These are phyloP conservation scores for Lumnitzera racemosa DNA, from an alignment of 345 rosid genomes.

Conservation along the genomic window DNA sequence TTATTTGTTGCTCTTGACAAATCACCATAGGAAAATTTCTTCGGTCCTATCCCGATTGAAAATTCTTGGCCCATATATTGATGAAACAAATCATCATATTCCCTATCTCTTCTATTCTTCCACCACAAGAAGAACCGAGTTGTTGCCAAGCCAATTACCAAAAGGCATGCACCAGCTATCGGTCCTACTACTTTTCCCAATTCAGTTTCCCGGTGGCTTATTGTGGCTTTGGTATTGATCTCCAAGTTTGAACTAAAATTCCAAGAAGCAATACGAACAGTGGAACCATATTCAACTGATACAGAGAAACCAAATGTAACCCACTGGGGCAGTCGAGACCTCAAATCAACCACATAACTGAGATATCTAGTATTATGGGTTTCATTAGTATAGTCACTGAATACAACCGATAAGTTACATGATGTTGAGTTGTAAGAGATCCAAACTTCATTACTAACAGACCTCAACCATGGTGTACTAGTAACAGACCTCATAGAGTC, in stretches of 20 bases:
- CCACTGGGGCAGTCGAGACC: conserved; percentile 1
- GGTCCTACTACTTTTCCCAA: conserved; percentile 1
- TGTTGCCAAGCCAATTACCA: background rate
- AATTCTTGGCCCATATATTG: conserved; percentile 1
- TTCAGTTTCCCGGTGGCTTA: background rate
- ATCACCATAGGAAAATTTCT: conserved; percentile 13
- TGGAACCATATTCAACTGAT: background rate
- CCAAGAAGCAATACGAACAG: conserved; percentile 6
- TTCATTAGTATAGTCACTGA: conserved; percentile 1
- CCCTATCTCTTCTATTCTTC: conserved; percentile 5
- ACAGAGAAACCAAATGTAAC: conserved; percentile 11
- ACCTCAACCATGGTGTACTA: background rate
- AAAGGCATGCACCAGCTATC: conserved; percentile 3
- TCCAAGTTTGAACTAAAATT: conserved; percentile 4
- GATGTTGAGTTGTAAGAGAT: background rate
- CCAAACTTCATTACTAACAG: conserved; percentile 5
- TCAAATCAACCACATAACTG: background rate
- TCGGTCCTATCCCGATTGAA: conserved; percentile 3
- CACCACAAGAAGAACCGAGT: background rate
- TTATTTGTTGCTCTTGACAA: conserved; percentile 8
- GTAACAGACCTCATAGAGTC: background rate
- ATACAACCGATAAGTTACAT: conserved; percentile 5
- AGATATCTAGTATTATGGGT: conserved; percentile 1
- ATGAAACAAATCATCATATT: background rate
- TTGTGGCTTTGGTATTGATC: background rate